Percentiles rank a stretch among this genome's conserved stretches.
Conservation (phyloP, 1,139 yeast species). For the Lizanozyma gosingica region DNA sequence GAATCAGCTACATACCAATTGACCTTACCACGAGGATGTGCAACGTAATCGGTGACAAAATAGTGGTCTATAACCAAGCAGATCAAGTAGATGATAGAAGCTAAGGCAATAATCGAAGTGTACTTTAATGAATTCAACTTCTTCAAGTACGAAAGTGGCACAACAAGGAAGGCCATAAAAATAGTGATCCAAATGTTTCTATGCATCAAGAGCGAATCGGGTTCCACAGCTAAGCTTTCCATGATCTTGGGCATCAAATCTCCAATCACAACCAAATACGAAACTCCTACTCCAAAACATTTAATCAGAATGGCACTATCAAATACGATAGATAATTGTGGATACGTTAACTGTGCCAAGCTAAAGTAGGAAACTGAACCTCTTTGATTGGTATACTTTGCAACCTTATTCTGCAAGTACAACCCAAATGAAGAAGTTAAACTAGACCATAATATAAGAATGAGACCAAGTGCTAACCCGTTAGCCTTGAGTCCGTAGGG, state of each 20-base stretch:
- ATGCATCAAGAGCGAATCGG: slow-evolving; percentile 21
- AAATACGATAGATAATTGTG: slow-evolving; percentile 31
- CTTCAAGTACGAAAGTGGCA: slow-evolving; percentile 56
- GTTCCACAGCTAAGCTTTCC: slow-evolving; percentile 27
- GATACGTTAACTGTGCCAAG: slow-evolving; percentile 46
- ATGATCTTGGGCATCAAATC: slow-evolving; percentile 67
- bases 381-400: slow-evolving; percentile 40
- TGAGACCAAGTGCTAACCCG: slow-evolving; percentile 40
- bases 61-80: slow-evolving; percentile 55
- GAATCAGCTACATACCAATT: slow-evolving; percentile 25
- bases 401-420: slow-evolving; percentile 41
- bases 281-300: slow-evolving; percentile 75
- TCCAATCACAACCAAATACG: slow-evolving; percentile 68
- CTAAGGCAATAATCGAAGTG: slow-evolving; percentile 60
- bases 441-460: slow-evolving; percentile 39
- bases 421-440: slow-evolving; percentile 45
- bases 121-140: slow-evolving; percentile 60
- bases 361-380: slow-evolving; percentile 46
- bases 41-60: slow-evolving; percentile 21
- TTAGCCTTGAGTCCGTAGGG: slow-evolving; percentile 46
- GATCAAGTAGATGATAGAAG: slow-evolving; percentile 59
- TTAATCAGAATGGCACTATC: slow-evolving; percentile 38
- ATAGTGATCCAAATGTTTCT: slow-evolving; percentile 61
- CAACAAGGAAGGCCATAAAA: slow-evolving; percentile 45
- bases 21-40: slow-evolving; percentile 21